phyloP scores from a whole-genome alignment of 1,284 basidiomycete species.

The Irpex rosettiformis region DNA sequence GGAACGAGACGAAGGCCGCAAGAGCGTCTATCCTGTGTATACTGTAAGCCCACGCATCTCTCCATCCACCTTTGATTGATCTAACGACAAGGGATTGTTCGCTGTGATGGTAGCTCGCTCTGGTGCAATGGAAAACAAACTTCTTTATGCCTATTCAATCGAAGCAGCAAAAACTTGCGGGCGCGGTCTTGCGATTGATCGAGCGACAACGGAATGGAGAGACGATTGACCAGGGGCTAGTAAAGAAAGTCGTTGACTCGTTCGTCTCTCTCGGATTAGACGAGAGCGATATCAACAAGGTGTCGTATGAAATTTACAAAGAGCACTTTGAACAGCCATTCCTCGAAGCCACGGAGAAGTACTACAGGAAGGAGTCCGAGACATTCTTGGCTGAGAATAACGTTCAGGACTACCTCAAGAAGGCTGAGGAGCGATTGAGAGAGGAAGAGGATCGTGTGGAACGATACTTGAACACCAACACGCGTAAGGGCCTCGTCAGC shows the following conservation, averaged over 20 bases:
- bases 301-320: conserved; percentile 93
- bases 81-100: neutral
- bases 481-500: conserved; percentile 81
- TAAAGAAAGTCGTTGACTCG: conserved; percentile 96
- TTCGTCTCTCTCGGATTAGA: conserved; percentile 97
- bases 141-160: conserved; percentile 89
- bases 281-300: conserved; percentile 86
- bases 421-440: conserved; percentile 87
- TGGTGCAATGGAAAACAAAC: conserved; percentile 93
- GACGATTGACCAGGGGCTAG: conserved; percentile 86
- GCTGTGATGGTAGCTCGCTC: conserved; percentile 64
- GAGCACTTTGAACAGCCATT: conserved; percentile 91
- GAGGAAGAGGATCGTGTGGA: conserved; percentile 98
- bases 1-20: conserved; percentile 96
- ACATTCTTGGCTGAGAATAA: conserved; percentile 88
- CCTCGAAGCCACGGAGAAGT: conserved; percentile 84
- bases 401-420: conserved; percentile 96
- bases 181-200: conserved; percentile 86
- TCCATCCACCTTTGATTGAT: neutral
- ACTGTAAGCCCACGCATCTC: conserved; percentile 59
- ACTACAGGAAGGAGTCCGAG: conserved; percentile 91
- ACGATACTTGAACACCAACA: conserved; percentile 88
- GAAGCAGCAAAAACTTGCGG: conserved; percentile 78
- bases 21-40: conserved; percentile 93
- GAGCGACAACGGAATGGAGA: conserved; percentile 95